Evolutionary conservation across 257 asterid species (phyloP).

Genomic region (Echites panduratus): DNA sequence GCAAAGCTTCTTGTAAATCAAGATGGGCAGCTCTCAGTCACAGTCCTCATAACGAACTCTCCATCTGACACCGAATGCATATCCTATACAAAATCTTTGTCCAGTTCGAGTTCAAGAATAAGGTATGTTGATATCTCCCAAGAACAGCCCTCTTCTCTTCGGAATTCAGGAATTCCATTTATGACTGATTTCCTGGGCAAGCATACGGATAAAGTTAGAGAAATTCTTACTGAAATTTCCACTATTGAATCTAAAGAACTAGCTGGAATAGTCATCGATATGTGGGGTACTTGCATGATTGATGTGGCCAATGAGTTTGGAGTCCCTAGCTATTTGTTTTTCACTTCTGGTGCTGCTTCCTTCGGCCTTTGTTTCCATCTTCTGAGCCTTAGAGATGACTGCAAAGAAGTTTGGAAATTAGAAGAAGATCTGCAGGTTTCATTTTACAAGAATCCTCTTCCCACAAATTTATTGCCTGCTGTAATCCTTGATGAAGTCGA

Average conservation of each 20-base stretch:
- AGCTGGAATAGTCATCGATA: conserved; percentile 12
- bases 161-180: neutral
- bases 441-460: conserved; percentile 14
- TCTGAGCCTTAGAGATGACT: conserved; percentile 17
- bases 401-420: no score
- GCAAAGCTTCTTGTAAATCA: no score
- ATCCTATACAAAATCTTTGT: no score
- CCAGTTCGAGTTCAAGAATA: no score
- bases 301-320: conserved; percentile 16
- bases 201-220: neutral
- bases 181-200: neutral
- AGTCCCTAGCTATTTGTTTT: conserved; percentile 9
- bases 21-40: no score
- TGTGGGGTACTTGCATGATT: conserved; percentile 14
- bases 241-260: neutral
- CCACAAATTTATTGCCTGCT: conserved; percentile 1
- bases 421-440: no score
- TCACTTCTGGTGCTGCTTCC: conserved; percentile 19
- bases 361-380: conserved; percentile 10
- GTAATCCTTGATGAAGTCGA: conserved; percentile 1
- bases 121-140: no score
- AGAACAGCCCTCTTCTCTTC: no score
- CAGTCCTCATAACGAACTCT: no score
- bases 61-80: no score
- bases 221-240: neutral